Percentiles rank a stretch among this genome's conserved stretches.
phyloP scores from a whole-genome alignment of 495 filamentous ascomycete genomes.

The Aspergillus wentii region DNA sequence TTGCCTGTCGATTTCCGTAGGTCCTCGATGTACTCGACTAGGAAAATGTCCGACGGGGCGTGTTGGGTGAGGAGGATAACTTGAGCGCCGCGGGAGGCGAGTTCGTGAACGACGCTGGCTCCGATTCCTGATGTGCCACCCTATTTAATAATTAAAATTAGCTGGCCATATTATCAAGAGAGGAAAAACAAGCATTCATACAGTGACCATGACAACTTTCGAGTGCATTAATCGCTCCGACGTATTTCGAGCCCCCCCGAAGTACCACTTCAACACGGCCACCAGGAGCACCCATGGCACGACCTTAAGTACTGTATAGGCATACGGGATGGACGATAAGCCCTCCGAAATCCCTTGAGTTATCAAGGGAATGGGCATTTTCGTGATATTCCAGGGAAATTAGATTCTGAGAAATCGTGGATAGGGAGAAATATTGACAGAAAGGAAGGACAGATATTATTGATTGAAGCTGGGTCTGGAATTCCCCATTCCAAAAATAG shows the following conservation, averaged over 20 bases:
- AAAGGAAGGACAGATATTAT: too few relatives aligned
- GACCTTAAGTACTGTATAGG: conserved; percentile 54
- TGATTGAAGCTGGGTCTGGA: too few relatives aligned
- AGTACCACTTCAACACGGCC: conserved; percentile 70
- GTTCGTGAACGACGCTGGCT: conserved; percentile 62
- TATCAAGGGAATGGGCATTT: conserved; percentile 79
- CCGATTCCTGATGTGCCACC: conserved; percentile 95
- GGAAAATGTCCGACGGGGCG: conserved; percentile 74
- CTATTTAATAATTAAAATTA: conserved; percentile 28
- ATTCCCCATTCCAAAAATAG: too few relatives aligned
- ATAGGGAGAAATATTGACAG: conserved; percentile 9
- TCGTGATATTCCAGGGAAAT: conserved; percentile 2
- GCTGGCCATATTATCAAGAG: conserved; percentile 7
- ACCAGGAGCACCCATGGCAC: conserved; percentile 55
- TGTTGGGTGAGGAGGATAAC: conserved; percentile 84
- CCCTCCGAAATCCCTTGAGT: conserved; percentile 59
- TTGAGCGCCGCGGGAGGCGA: conserved; percentile 84
- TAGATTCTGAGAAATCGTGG: too few relatives aligned
- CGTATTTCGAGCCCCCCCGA: conserved; percentile 65
- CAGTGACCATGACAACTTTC: conserved; percentile 88
- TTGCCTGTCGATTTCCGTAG: conserved; percentile 76
- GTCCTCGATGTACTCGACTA: conserved; percentile 88
- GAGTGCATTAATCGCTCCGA: conserved; percentile 87
- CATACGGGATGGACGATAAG: conserved; percentile 58
- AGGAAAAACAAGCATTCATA: conserved; percentile 36